Base-by-base conservation (phyloP, 2,329 filamentous ascomycete genomes). In the Chalara sp. region DNA sequence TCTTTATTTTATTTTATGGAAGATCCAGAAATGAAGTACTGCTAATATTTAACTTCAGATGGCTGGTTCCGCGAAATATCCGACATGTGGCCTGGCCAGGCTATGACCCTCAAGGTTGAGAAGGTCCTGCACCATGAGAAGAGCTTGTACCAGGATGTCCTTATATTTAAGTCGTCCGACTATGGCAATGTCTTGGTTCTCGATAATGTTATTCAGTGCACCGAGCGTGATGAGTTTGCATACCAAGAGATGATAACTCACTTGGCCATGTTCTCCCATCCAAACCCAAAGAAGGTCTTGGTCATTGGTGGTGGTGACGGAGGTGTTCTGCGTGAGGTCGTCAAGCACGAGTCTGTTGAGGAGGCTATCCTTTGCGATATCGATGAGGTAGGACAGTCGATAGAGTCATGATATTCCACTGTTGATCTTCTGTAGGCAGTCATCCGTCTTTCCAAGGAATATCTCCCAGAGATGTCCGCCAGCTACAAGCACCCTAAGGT, bases 181-280 rank as follows among this genome's bases (percentile, higher is more conserved):
- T 87, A 97, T 72, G 93, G 93, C 72, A 95, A 84, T 67, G 92
- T 97, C 55, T 81, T 99, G 53, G 92, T 99, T 57, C 83, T 99
- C 62, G 93, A 99, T 81, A 97, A 97, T 70, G 93, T 96, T 70
- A 96, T 99, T 72, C 93, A 99, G 76, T 90, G 85, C 81, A 97
- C 93, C 62, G 93, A 99, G 83, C 86, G 92, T 60, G 90, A 99
- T 69, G 93, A 99, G 78, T 99, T 97, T 80, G 89, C 91, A 64
- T 96, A 96, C 83, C 93, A 99, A 80, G 93, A 99, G 82, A 99
- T 99, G 93, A 99, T 99, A 74, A 91, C 92, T 63, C 90, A 99
- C 75, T 81, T 99, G 61, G 93, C 90, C 74, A 89, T 99, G 86
- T 93, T 95, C 82, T 89, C 92, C 49, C 93, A 99, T 82, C 93